These are phyloP conservation scores for Cucurbita maxima DNA, from an alignment of 306 rosid species.

Conservation along the genomic window DNA sequence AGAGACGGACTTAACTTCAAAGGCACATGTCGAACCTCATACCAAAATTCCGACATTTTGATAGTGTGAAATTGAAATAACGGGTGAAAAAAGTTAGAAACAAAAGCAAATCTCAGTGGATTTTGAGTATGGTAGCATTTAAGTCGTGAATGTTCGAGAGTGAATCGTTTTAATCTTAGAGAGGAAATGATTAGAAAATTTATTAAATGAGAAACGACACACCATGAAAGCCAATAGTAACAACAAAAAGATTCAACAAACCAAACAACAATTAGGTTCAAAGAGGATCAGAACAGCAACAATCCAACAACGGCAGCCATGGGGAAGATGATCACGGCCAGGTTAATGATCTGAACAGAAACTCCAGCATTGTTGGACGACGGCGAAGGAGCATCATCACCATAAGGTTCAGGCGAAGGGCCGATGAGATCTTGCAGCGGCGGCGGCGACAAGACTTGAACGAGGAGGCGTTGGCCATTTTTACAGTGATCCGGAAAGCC, in stretches of 20 bases:
- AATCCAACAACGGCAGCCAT: constrained; percentile 8
- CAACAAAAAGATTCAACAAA: neutral
- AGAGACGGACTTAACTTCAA: too few relatives aligned
- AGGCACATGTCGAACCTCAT: too few relatives aligned
- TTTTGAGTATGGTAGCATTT: too few relatives aligned
- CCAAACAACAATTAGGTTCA: neutral
- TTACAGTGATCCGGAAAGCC: constrained; percentile 49
- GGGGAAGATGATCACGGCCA: constrained; percentile 13
- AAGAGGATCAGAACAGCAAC: neutral
- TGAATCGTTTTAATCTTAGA: too few relatives aligned
- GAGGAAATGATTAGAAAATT: too few relatives aligned
- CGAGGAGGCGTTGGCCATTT: constrained; percentile 48
- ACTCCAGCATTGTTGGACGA: constrained; percentile 9
- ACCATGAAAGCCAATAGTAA: too few relatives aligned
- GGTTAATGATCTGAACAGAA: constrained; percentile 8
- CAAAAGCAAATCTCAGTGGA: too few relatives aligned
- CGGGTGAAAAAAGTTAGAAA: too few relatives aligned
- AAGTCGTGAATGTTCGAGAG: too few relatives aligned
- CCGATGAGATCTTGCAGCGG: constrained; percentile 18
- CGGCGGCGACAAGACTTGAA: constrained; percentile 49
- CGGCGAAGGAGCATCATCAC: constrained; percentile 18
- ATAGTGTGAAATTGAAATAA: too few relatives aligned
- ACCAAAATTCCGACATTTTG: too few relatives aligned
- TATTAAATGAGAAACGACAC: too few relatives aligned
- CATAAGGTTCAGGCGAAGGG: constrained; percentile 23